phyloP scores from a whole-genome alignment of 116 monocot genomes.

The Posidonia oceanica region DNA sequence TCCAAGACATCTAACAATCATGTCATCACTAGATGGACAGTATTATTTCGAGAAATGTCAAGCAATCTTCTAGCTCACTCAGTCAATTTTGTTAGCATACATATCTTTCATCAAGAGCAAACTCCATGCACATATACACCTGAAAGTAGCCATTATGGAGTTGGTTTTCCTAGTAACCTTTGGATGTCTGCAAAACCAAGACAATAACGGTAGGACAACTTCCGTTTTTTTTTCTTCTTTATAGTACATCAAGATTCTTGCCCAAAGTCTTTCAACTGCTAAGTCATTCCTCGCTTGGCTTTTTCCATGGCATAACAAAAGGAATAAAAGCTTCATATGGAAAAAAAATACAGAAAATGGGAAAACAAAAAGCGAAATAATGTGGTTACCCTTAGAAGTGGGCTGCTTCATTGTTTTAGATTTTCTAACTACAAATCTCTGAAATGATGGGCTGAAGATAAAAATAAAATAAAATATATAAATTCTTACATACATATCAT shows the following conservation, averaged over 20 bases:
- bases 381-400: constrained; percentile 1
- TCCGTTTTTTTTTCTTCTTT: neutral
- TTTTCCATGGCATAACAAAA: neutral
- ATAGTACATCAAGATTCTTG: neutral
- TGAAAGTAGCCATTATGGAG: neutral
- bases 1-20: neutral
- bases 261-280: neutral
- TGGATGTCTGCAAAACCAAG: neutral
- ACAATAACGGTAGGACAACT: neutral
- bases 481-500: neutral
- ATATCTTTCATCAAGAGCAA: too few species aligned
- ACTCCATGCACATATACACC: neutral
- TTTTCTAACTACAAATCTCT: neutral
- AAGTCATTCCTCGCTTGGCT: neutral
- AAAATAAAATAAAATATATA: neutral
- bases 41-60: neutral
- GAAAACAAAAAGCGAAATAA: neutral
- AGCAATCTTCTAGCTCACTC: neutral
- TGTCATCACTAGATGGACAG: neutral
- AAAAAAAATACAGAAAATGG: neutral
- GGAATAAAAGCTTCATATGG: neutral
- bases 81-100: too few species aligned
- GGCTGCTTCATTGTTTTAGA: constrained; percentile 10
- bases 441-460: neutral
- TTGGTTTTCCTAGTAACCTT: neutral